phyloP scores from a whole-genome alignment of 192 early-diverging fungal genomes.

The Coemansia sp. region DNA sequence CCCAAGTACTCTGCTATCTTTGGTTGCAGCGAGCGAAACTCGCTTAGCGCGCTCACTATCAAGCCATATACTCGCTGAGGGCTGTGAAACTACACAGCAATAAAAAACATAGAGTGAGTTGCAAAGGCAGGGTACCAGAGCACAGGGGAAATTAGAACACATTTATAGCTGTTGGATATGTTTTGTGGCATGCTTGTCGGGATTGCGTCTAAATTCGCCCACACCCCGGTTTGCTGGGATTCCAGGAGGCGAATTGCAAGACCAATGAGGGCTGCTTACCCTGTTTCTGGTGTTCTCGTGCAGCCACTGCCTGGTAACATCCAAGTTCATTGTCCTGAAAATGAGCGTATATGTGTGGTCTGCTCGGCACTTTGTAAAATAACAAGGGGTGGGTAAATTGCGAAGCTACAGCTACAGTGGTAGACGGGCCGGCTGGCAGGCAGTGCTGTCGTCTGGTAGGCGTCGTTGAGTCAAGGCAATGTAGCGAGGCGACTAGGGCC shows the following conservation, averaged over 20 bases:
- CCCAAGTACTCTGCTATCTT: slow-evolving; percentile 37
- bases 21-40: slow-evolving; percentile 31
- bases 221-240: no score
- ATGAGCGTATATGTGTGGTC: no score
- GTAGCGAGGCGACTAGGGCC: no score
- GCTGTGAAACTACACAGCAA: slow-evolving; percentile 31
- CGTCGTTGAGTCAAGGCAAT: no score
- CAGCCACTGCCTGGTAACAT: slow-evolving; percentile 35
- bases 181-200: background rate
- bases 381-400: no score
- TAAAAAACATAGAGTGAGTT: background rate
- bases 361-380: no score
- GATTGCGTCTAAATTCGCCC: no score
- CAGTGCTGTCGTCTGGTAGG: no score
- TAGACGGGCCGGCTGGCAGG: no score
- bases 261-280: slow-evolving; percentile 23
- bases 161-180: background rate
- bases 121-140: background rate
- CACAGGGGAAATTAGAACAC: background rate
- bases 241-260: no score
- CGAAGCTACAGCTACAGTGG: no score
- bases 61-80: slow-evolving; percentile 21
- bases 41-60: slow-evolving; percentile 24
- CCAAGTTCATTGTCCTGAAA: slow-evolving; percentile 19
- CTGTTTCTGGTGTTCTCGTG: slow-evolving; percentile 35